Evolutionary conservation across 1,284 basidiomycete genomes (phyloP).

Genomic region (Microbotryum saponariae): DNA sequence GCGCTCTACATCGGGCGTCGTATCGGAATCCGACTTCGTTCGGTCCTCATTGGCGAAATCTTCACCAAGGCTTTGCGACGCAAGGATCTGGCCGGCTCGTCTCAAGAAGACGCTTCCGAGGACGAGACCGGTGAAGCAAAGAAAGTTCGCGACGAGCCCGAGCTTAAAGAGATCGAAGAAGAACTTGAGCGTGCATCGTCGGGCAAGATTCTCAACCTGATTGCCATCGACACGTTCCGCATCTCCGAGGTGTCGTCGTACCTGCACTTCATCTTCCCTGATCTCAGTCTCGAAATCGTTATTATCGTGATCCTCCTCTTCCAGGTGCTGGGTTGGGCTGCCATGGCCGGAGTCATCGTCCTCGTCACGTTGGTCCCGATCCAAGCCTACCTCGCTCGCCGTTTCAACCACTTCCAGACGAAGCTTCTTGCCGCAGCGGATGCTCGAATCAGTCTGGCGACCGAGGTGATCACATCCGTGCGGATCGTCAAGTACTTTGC

Average conservation of each 20-base stretch:
- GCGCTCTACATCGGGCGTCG: constrained; percentile 47
- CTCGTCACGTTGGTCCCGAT: constrained; percentile 40
- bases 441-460: constrained; percentile 47
- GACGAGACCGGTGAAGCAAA: constrained; percentile 2
- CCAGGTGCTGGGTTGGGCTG: constrained; percentile 44
- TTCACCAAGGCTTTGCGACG: constrained; percentile 50
- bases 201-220: constrained; percentile 50
- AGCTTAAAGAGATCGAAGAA: constrained; percentile 22
- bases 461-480: constrained; percentile 50
- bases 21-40: constrained; percentile 44
- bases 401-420: constrained; percentile 46
- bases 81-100: constrained; percentile 44
- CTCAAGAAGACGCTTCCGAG: not conserved
- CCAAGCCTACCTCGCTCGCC: constrained; percentile 41
- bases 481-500: constrained; percentile 43
- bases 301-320: constrained; percentile 47
- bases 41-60: constrained; percentile 50
- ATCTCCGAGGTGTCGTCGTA: constrained; percentile 39
- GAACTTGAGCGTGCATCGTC: constrained; percentile 37
- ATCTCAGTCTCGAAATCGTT: constrained; percentile 44
- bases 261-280: constrained; percentile 42
- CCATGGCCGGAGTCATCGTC: constrained; percentile 45
- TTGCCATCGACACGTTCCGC: constrained; percentile 50
- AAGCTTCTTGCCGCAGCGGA: constrained; percentile 48
- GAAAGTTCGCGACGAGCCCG: not conserved